Base-by-base conservation (phyloP, 2,329 filamentous ascomycete species). In the Metarhizium sp. region DNA sequence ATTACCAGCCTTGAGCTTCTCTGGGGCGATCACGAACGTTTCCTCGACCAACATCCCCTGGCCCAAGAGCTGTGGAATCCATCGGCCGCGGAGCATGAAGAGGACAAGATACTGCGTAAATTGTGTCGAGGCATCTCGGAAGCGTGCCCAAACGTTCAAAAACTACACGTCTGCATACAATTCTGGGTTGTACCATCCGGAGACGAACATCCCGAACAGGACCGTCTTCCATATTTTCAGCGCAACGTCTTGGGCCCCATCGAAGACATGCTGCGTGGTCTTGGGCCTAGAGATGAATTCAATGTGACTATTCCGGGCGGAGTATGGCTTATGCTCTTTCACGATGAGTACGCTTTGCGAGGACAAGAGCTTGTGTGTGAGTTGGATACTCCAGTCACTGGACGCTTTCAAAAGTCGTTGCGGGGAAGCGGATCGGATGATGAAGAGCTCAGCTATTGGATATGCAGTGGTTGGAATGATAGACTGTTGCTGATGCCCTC, bases 381-480 rank as follows among this genome's bases (percentile, higher is more conserved):
- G 5, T 6, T 51, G 50, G 50, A 51, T 32, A 36, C 25, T 13
- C 14, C 14, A 10, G 34, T 34, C 16, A 42, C 32, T 20, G 50
- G 50, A 16, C 50, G 50, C 29, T 51, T 51, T 34, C 50, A 38
- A 29, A 51, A 38, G 50, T 20, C 50, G 36, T 40, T 51, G 50
- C 20, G 29, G 29, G n/a, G 6, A n/a, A 16, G 25, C 10, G 47
- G 25, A 50, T 30, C 25, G 25, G 7, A 2, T 34, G 32, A 13
- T 38, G 7, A 6, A 6, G 50, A 38, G 50, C 20, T 32, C 25
- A 51, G 36, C 6, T 51, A 51, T 29, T 51, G 50, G 50, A n/a
- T 51, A 20, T 51, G 50, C 50, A 36, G 50, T 42, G 50, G 50
- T 32, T 51, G 50, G 50, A 18, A 51, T 40, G 50, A 51, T 42